phyloP scores from a whole-genome alignment of 2,329 filamentous ascomycete species.

The Diplodia seriata region DNA sequence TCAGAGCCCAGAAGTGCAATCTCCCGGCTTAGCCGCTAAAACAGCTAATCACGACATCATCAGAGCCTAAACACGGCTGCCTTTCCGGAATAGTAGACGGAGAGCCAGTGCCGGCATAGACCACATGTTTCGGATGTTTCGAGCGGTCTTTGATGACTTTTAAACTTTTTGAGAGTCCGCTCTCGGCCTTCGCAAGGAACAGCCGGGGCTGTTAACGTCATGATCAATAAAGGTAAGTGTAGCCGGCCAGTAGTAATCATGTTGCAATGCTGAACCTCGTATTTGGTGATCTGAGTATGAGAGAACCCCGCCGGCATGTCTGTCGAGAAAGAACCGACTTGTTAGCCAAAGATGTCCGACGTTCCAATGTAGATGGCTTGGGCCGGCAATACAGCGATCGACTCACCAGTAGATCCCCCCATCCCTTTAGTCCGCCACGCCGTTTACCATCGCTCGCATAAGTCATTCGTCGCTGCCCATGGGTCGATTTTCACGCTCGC shows the following conservation, averaged over 20 bases:
- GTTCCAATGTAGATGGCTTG: not conserved
- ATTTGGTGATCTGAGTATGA: no score
- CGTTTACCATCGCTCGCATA: no score
- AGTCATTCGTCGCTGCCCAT: not conserved
- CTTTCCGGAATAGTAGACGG: not conserved
- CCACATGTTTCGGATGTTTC: not conserved
- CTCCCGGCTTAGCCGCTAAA: slow-evolving; percentile 3
- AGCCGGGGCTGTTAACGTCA: not conserved
- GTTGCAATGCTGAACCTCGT: no score
- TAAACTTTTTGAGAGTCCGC: not conserved
- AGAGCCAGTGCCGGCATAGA: not conserved
- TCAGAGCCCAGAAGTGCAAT: not conserved
- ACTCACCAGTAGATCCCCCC: not conserved
- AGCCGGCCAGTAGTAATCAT: no score
- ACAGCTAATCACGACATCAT: no score
- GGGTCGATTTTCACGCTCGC: not conserved
- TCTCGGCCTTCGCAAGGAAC: not conserved
- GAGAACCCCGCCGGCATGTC: no score
- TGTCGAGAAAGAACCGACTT: not conserved
- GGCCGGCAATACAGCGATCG: not conserved
- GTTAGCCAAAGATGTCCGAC: not conserved
- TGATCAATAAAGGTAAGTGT: not conserved
- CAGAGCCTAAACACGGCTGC: not conserved
- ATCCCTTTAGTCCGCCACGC: not conserved
- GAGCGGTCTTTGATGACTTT: not conserved